Percentiles rank a stretch among this genome's conserved stretches.
These are phyloP conservation scores for Macroventuria anomochaeta DNA, from an alignment of 2,329 filamentous ascomycete species.

Conservation along the genomic window DNA sequence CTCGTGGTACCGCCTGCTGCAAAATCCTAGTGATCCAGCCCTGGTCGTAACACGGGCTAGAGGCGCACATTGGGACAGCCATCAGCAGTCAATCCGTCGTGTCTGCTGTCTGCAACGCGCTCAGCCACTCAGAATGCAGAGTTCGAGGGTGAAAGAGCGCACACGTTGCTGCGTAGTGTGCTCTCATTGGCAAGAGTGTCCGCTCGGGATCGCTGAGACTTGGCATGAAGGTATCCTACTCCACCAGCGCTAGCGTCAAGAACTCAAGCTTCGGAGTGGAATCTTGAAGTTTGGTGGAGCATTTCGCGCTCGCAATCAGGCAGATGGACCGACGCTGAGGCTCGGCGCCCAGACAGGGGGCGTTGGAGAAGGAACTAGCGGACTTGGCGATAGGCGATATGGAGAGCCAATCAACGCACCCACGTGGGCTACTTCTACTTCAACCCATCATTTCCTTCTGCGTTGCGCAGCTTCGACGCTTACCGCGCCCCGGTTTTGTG, in stretches of 20 bases:
- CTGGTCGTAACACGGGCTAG: slow-evolving; percentile 19
- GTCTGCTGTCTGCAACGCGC: slow-evolving; percentile 9
- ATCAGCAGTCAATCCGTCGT: slow-evolving; percentile 18
- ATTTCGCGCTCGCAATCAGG: slow-evolving; percentile 10
- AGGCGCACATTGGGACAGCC: slow-evolving; percentile 14
- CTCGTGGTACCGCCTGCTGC: slow-evolving; percentile 11
- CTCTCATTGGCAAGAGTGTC: slow-evolving; percentile 21
- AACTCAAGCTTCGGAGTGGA: slow-evolving; percentile 21
- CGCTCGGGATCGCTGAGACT: slow-evolving; percentile 14
- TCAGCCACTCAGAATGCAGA: slow-evolving; percentile 21
- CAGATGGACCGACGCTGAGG: slow-evolving; percentile 12
- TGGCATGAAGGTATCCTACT: slow-evolving; percentile 11
- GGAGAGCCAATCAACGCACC: slow-evolving; percentile 17
- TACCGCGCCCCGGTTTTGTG: slow-evolving; percentile 10
- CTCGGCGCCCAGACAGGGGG: slow-evolving; percentile 16
- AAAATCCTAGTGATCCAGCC: slow-evolving; percentile 20
- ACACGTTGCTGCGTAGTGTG: slow-evolving; percentile 23
- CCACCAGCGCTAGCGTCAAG: slow-evolving; percentile 12
- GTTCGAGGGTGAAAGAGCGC: slow-evolving; percentile 16
- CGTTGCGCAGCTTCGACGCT: slow-evolving; percentile 2
- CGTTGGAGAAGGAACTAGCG: slow-evolving; percentile 12
- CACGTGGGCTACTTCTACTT: slow-evolving; percentile 14
- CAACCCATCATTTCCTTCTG: slow-evolving; percentile 2
- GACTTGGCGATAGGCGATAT: slow-evolving; percentile 8
- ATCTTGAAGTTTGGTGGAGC: slow-evolving; percentile 15